Evolutionary conservation across 176 grass and related monocot species (phyloP).

Genomic region (Phoenix dactylifera): DNA sequence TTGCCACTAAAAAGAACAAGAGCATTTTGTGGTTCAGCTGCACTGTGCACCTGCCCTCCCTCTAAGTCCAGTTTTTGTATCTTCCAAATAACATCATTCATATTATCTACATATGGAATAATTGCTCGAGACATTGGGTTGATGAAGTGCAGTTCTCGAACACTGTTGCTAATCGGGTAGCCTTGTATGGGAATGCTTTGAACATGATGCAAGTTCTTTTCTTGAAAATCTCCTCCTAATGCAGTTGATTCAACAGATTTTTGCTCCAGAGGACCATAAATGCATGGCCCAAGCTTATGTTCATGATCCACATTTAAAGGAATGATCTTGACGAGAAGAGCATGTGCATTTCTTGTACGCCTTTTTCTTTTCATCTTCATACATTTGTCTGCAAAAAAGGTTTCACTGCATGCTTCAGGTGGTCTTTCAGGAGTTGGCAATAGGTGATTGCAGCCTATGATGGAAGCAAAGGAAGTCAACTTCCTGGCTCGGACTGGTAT

Average conservation of each 20-base stretch:
- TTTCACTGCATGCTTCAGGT: constrained; percentile 28
- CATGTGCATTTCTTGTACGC: constrained; percentile 27
- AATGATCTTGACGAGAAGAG: constrained; percentile 11
- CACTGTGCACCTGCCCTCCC: constrained; percentile 16
- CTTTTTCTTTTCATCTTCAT: constrained; percentile 45
- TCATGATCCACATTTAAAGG: constrained; percentile 14
- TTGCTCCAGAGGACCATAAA: not conserved
- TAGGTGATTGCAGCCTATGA: not conserved
- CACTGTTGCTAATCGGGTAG: constrained; percentile 10
- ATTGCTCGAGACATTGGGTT: constrained; percentile 28
- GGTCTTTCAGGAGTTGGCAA: not conserved
- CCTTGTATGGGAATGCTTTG: not conserved
- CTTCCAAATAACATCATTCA: constrained; percentile 29
- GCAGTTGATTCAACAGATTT: constrained; percentile 14
- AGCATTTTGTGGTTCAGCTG: constrained; percentile 19
- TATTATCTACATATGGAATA: constrained; percentile 29
- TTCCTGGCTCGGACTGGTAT: constrained; percentile 17
- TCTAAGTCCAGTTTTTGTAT: constrained; percentile 35
- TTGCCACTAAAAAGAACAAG: constrained; percentile 28
- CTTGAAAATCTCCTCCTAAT: constrained; percentile 7
- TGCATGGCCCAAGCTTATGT: not conserved
- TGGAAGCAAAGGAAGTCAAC: constrained; percentile 16
- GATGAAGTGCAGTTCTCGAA: constrained; percentile 17
- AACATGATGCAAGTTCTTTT: not conserved
- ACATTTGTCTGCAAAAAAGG: constrained; percentile 22